Percentiles rank a stretch among this genome's conserved stretches.
These are phyloP conservation scores for Pilaira anomala DNA, from an alignment of 192 early-diverging fungal genomes.

Conservation along the genomic window DNA sequence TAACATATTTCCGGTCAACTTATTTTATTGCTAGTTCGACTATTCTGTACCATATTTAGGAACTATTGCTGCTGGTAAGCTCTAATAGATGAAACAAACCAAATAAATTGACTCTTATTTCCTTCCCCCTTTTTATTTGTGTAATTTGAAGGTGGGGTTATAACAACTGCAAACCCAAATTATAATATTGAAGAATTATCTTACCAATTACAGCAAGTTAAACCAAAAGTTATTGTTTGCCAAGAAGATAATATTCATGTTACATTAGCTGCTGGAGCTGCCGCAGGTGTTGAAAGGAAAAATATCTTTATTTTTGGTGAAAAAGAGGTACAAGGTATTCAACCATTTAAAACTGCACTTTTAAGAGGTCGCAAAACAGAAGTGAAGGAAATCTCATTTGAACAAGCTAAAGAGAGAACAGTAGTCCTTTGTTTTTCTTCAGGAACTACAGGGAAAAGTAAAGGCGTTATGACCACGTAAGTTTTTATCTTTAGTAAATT, in stretches of 20 bases:
- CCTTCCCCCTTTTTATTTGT: neutral
- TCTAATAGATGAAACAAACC: neutral
- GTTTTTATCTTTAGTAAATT: neutral
- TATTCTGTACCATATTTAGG: slow-evolving; percentile 34
- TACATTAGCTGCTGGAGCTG: slow-evolving; percentile 26
- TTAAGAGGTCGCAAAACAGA: slow-evolving; percentile 6
- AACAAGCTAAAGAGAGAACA: slow-evolving; percentile 29
- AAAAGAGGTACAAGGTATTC: slow-evolving; percentile 13
- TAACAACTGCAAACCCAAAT: slow-evolving; percentile 77
- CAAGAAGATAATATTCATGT: slow-evolving; percentile 25
- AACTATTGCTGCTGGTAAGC: slow-evolving; percentile 36
- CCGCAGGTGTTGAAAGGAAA: slow-evolving; percentile 12
- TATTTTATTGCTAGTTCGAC: slow-evolving; percentile 20
- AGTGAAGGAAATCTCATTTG: slow-evolving; percentile 16
- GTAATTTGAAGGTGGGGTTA: slow-evolving; percentile 50
- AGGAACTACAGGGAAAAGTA: slow-evolving; percentile 37
- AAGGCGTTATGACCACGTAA: slow-evolving; percentile 41
- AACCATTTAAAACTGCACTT: slow-evolving; percentile 23
- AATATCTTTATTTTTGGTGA: slow-evolving; percentile 35
- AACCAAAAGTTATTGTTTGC: slow-evolving; percentile 66
- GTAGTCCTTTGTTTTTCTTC: slow-evolving; percentile 34
- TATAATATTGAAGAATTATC: slow-evolving; percentile 76
- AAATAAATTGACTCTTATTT: neutral
- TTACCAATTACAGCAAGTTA: slow-evolving; percentile 66
- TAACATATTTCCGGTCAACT: neutral